These are phyloP conservation scores for Magnusiomyces tetraspermus DNA, from an alignment of 1,139 yeast species.

Conservation along the genomic window DNA sequence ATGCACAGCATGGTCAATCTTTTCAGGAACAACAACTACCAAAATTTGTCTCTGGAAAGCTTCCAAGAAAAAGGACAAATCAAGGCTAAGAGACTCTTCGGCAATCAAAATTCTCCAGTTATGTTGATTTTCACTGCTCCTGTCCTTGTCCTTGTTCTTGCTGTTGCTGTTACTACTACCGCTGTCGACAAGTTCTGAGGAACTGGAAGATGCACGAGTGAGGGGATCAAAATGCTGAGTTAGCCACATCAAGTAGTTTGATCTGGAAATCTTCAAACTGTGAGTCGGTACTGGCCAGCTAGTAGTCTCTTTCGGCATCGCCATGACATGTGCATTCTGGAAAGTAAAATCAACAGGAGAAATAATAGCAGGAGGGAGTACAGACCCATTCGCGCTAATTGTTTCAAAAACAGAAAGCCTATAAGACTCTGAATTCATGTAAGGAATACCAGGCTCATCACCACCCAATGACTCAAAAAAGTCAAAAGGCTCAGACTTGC, in stretches of 20 bases:
- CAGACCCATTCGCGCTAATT: constrained; percentile 4
- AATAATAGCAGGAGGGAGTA: neutral
- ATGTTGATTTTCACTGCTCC: neutral
- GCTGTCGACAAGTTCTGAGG: too few relatives aligned
- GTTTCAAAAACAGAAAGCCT: constrained; percentile 2
- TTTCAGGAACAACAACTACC: constrained; percentile 1
- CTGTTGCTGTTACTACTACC: too few relatives aligned
- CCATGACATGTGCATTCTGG: neutral
- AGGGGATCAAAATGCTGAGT: constrained; percentile 3
- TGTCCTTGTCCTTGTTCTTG: too few relatives aligned
- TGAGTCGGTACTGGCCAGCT: neutral
- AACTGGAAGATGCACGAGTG: neutral
- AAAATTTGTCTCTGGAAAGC: constrained; percentile 6
- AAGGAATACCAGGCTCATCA: too few relatives aligned
- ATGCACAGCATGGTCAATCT: neutral
- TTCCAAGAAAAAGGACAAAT: neutral
- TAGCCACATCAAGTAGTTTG: constrained; percentile 5
- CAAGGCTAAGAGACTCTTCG: neutral
- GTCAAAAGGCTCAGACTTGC: neutral
- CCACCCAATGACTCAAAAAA: too few relatives aligned
- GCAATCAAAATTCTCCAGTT: constrained; percentile 3
- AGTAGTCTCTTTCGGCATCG: neutral
- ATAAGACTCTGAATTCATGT: too few relatives aligned
- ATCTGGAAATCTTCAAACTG: neutral
- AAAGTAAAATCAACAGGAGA: neutral